Evolutionary conservation across 495 filamentous ascomycete genomes (phyloP).

Genomic region (Beverwykella pulmonaria): DNA sequence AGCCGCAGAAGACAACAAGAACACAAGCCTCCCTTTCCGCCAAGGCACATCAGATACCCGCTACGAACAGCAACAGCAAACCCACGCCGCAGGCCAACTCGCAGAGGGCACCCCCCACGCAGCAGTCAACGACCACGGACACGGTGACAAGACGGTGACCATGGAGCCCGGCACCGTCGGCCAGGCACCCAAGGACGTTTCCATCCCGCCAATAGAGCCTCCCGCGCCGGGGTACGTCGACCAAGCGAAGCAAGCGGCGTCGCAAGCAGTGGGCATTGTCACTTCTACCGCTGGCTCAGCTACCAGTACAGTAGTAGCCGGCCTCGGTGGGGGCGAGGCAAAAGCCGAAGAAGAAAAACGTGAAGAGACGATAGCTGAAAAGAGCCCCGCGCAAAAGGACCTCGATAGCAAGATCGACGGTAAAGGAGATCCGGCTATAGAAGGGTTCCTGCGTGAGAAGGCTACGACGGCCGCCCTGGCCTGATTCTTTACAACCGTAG

Average conservation of each 20-base stretch:
- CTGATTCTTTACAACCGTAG: no score
- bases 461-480: no score
- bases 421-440: slow-evolving; percentile 39
- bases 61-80: slow-evolving; percentile 43
- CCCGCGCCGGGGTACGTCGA: slow-evolving; percentile 34
- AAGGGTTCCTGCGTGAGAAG: slow-evolving; percentile 46
- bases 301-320: not conserved
- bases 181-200: slow-evolving; percentile 47
- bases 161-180: slow-evolving; percentile 49
- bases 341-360: slow-evolving; percentile 30
- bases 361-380: slow-evolving; percentile 28
- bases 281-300: slow-evolving; percentile 32
- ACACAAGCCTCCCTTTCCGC: not conserved
- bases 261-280: slow-evolving; percentile 24
- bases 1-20: no score
- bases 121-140: slow-evolving; percentile 36
- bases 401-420: slow-evolving; percentile 41
- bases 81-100: slow-evolving; percentile 46
- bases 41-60: slow-evolving; percentile 43
- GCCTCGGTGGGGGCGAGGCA: slow-evolving; percentile 7
- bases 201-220: slow-evolving; percentile 30
- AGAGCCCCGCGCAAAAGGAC: slow-evolving; percentile 27
- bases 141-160: slow-evolving; percentile 44
- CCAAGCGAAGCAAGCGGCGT: slow-evolving; percentile 41
- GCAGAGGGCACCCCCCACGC: slow-evolving; percentile 43